Base-by-base conservation (phyloP, 495 filamentous ascomycete species). In the Corynascus novoguineensis region DNA sequence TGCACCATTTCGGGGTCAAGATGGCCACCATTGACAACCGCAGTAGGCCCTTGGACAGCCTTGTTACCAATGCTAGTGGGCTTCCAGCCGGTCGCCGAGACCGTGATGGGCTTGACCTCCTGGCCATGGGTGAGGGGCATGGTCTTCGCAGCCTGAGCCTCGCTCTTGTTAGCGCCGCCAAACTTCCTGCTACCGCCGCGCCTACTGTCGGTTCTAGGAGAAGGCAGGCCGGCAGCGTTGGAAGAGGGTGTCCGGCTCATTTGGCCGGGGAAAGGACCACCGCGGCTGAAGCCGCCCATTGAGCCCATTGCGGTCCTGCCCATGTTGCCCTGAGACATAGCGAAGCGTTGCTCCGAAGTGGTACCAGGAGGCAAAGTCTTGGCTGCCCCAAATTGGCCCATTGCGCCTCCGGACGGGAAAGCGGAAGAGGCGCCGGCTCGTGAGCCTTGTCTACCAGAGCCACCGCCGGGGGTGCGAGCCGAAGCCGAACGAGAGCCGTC, bases 1-100 rank as follows among this genome's bases (percentile, higher is more conserved):
- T 99, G 93, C 61, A 99, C 93, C 74, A 93, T 84, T 58, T 92
- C 90, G 17, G 93, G 95, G 57, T 92, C 78, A 76, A 99, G 77
- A 62, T 87, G 80, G 41, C 77, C 80, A 10, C 71, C 56, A 50
- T 72, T 71, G 52, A 75, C 75, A 50, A 79, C 67, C 52, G 72
- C 72, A 24, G 67, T 60, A 28, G 72, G 69, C 40, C 70, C 52
- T n/a, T 64, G 61, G 4, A 69, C 46, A 10, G 40, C 24, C 62
- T 73, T 67, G 52, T 71, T 69, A 32, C 72, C 79, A 53, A 93
- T 58, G 60, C 87, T 91, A 35, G 76, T 82, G n/a, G 93, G 88
- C 73, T 95, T 97, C 93, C 93, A 99, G 21, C 93, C 91, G 32
- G 75, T 81, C 8, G 78, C 60, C 1, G 89, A 85, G 11, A 83